A percentile compares a stretch with the other conserved stretches of the same genome.
These are phyloP conservation scores for Diospyros lotus DNA, from an alignment of 148 eudicot genomes.

Conservation along the genomic window DNA sequence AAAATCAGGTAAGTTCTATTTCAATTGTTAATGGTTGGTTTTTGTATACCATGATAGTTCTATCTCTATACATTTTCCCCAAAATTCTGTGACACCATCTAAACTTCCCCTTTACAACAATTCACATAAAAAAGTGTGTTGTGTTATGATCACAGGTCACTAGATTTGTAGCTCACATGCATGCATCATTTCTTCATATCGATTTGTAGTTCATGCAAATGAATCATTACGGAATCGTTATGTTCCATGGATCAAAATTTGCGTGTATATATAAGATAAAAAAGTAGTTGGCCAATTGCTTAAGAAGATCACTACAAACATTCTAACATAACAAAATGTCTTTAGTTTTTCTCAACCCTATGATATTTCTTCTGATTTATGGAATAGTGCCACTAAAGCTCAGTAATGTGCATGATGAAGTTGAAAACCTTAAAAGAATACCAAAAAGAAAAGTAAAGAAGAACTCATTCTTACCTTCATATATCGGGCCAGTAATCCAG, in stretches of 20 bases:
- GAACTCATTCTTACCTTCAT: constrained; percentile 66
- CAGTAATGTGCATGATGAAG: not conserved
- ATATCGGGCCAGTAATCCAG: constrained; percentile 76
- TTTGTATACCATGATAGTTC: no score
- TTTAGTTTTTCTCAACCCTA: not conserved
- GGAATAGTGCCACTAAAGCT: not conserved
- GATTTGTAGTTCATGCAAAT: not conserved
- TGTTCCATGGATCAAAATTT: not conserved
- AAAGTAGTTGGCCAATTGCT: not conserved
- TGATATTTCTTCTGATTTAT: not conserved
- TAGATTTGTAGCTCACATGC: not conserved
- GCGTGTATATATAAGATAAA: not conserved
- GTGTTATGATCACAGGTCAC: not conserved
- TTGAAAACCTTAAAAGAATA: not conserved
- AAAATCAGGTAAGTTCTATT: no score
- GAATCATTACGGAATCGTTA: not conserved
- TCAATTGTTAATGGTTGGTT: no score
- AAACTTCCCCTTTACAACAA: not conserved
- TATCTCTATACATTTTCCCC: no score
- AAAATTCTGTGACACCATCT: not conserved
- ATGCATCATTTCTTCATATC: not conserved
- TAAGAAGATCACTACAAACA: not conserved
- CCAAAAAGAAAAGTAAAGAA: not conserved
- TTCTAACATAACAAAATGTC: constrained; percentile 1
- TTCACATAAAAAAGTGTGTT: not conserved